Evolutionary conservation across 148 eudicot genomes (phyloP).

Genomic region (Bassia scoparia): DNA sequence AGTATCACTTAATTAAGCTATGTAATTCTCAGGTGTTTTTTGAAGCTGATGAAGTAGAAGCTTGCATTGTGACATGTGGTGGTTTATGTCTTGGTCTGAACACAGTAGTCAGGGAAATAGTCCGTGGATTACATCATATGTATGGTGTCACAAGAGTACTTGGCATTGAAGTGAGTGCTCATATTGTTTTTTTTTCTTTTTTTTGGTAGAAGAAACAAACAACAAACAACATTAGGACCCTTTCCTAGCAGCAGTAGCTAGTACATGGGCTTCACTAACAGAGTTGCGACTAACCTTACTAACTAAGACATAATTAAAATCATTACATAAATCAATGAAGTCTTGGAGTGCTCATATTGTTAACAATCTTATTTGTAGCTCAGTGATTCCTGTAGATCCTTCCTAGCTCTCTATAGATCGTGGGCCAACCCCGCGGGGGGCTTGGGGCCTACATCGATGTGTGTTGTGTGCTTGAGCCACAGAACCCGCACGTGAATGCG

Average conservation of each 20-base stretch:
- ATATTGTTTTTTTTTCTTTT: too few species aligned
- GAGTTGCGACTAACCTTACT: too few species aligned
- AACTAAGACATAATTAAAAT: too few species aligned
- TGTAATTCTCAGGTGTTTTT: constrained; percentile 40
- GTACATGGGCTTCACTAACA: too few species aligned
- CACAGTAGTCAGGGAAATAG: constrained; percentile 51
- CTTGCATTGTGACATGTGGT: constrained; percentile 57
- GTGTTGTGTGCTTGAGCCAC: too few species aligned
- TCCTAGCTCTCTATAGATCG: background rate
- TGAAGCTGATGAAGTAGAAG: constrained; percentile 46
- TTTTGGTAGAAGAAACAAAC: too few species aligned
- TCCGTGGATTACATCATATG: constrained; percentile 47
- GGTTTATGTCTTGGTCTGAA: constrained; percentile 55
- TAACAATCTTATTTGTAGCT: background rate
- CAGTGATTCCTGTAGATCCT: background rate
- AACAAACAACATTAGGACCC: too few species aligned
- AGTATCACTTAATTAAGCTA: background rate
- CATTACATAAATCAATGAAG: too few species aligned
- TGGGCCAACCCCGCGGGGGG: too few species aligned
- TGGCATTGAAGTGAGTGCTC: constrained; percentile 56
- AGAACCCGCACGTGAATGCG: too few species aligned
- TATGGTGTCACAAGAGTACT: constrained; percentile 44
- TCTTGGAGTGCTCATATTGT: background rate
- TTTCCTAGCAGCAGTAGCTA: too few species aligned
- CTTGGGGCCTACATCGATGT: too few species aligned